Evolutionary conservation across 805 yeast species (phyloP), one percentile per base, ranked within the genome.

Genomic region (Yarrowia sp.): DNA sequence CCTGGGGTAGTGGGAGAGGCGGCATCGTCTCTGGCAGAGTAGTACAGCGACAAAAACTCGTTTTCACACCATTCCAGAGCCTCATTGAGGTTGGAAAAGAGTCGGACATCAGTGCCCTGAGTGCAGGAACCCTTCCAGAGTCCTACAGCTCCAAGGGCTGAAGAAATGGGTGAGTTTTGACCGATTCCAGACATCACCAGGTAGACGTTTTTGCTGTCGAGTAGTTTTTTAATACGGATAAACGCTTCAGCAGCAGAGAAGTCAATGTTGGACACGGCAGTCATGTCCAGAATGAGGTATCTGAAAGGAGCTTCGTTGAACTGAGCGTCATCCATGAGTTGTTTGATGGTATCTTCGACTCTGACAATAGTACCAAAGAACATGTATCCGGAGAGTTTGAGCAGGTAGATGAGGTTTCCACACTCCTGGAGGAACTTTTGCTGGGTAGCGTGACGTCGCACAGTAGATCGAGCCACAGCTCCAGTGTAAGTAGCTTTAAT

Each of bases 1-100:
- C 44, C 47, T 5, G 53, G 51, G 15, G 47, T 43, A 10, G 47
- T 33, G n/a, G 53, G 51, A 1, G 67, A 55, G 8, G 39, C 11
- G 17, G 65, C 41, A 4, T 32, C 45, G 31, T 74, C 75, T 28
- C 76, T 70, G 65, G 78, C 75, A 33, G 68, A 77, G 69, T 81
- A 85, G 73, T 87, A 87, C 33, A 86, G 83, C 60, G 83, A 79
- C 71, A 95, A 80, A 70, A 92, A 91, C 70, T 88, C 87, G 76
- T 95, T 93, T 74, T 95, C 99, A 78, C 98, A 91, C 97, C 97
- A 93, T 75, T 95, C 98, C 47, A 95, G 80, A 0, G 97, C 96
- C 65, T 88, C 83, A 73, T 95, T 95, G 70, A 95, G 80, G 64
- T 90, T 88, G 64, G 83, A 83, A 73, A 92, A 93, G 48, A 92